Percentiles rank a stretch among this genome's conserved stretches.
phyloP scores from a whole-genome alignment of 2,329 filamentous ascomycete species.

The Zalaria sp. region DNA sequence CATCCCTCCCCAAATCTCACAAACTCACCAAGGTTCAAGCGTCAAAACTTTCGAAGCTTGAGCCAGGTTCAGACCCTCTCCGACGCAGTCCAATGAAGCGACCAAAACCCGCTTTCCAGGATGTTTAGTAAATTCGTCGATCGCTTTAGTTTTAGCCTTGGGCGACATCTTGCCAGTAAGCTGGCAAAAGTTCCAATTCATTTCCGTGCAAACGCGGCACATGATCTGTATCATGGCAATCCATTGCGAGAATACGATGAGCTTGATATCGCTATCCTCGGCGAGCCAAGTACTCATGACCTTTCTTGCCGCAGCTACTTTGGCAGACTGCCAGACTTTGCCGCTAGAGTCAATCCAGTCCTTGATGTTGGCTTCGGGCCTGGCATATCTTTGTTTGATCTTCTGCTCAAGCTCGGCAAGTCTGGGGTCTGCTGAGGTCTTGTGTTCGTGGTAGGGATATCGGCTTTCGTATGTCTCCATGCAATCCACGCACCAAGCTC shows the following conservation, averaged over 20 bases:
- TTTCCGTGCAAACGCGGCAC: conserved; percentile 31
- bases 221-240: conserved; percentile 39
- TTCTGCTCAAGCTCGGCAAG: too few relatives aligned
- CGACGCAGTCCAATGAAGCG: conserved; percentile 42
- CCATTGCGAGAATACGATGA: conserved; percentile 48
- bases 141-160: conserved; percentile 27
- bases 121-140: conserved; percentile 32
- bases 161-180: conserved; percentile 33
- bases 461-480: too few relatives aligned
- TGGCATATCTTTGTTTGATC: too few relatives aligned
- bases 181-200: conserved; percentile 33
- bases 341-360: too few relatives aligned
- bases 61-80: conserved; percentile 44
- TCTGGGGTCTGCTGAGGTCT: too few relatives aligned
- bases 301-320: too few relatives aligned
- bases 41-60: conserved; percentile 36
- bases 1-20: too few relatives aligned
- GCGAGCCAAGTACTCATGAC: too few relatives aligned
- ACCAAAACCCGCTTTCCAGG: conserved; percentile 33
- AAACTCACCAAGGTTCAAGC: conserved; percentile 36
- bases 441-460: too few relatives aligned
- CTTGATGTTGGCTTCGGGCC: conserved; percentile 33
- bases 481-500: too few relatives aligned
- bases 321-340: too few relatives aligned
- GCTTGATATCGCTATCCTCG: conserved; percentile 24